Percentiles rank a stretch among this genome's conserved stretches.
Conservation (phyloP, 495 filamentous ascomycete species). For the Hypoxylon trugodes region DNA sequence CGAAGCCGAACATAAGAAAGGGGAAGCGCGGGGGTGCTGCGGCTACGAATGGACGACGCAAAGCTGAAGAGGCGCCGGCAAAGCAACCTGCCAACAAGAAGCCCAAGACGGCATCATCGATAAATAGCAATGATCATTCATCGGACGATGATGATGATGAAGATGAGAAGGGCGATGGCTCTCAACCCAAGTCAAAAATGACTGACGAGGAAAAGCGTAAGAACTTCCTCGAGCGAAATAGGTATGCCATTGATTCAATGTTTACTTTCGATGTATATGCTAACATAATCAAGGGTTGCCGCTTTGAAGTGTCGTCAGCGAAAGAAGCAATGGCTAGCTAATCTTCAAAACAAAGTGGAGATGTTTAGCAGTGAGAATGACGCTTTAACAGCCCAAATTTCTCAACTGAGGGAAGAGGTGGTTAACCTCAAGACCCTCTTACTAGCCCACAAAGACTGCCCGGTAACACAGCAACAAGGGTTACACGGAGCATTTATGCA, state of each 20-base stretch:
- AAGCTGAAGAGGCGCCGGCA: constrained; percentile 75
- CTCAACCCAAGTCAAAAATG: constrained; percentile 78
- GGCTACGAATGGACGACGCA: constrained; percentile 70
- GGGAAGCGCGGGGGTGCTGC: constrained; percentile 68
- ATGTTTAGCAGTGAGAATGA: constrained; percentile 92
- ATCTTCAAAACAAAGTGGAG: constrained; percentile 94
- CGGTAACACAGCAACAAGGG: constrained; percentile 88
- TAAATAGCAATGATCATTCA: constrained; percentile 54
- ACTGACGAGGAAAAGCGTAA: constrained; percentile 98
- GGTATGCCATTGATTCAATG: constrained; percentile 67
- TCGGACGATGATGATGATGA: constrained; percentile 65
- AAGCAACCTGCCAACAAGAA: constrained; percentile 78
- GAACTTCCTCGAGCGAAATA: constrained; percentile 95
- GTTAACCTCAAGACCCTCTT: constrained; percentile 94
- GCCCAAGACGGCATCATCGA: constrained; percentile 61
- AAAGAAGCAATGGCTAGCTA: constrained; percentile 99
- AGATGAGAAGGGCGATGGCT: constrained; percentile 55
- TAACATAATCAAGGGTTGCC: constrained; percentile 73
- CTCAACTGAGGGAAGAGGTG: constrained; percentile 85
- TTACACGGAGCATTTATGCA: constrained; percentile 74
- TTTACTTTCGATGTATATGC: constrained; percentile 15
- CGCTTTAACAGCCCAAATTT: constrained; percentile 80
- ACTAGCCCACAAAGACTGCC: constrained; percentile 96
- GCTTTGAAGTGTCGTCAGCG: constrained; percentile 96
- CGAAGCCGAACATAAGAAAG: constrained; percentile 68